phyloP scores from a whole-genome alignment of 441 rosid genomes.

The Erysimum cheiri region DNA sequence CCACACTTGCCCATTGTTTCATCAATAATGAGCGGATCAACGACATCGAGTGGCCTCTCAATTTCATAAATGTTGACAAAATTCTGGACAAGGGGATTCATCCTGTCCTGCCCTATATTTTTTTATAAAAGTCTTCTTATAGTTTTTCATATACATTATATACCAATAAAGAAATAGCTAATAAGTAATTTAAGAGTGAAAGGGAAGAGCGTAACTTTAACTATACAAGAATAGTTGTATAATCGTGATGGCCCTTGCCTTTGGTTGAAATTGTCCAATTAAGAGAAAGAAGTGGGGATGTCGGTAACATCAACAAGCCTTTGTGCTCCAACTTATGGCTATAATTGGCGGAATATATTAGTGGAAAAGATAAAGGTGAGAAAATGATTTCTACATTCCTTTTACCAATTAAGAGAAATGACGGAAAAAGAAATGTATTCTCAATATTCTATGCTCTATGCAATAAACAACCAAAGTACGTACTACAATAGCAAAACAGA shows the following conservation, averaged over 20 bases:
- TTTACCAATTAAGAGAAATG: background rate
- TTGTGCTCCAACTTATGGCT: conserved; percentile 8
- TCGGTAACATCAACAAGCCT: conserved; percentile 25
- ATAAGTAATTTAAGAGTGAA: background rate
- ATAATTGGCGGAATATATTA: background rate
- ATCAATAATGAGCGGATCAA: no score
- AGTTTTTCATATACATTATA: background rate
- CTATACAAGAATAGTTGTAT: conserved; percentile 12
- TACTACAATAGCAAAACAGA: background rate
- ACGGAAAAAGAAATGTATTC: no score
- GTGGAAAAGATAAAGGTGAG: conserved; percentile 35
- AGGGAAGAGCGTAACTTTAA: conserved; percentile 5
- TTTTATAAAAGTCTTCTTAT: background rate
- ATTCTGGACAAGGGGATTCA: no score
- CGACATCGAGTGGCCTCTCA: no score
- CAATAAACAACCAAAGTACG: background rate
- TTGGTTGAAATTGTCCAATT: conserved; percentile 5
- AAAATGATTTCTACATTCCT: conserved; percentile 18
- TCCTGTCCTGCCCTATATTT: no score
- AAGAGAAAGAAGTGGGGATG: conserved; percentile 18
- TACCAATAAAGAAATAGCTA: background rate
- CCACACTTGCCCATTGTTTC: no score
- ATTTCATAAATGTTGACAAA: no score
- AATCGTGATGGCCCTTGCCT: conserved; percentile 34
- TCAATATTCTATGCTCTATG: background rate